A percentile compares a stretch with the other conserved stretches of the same genome.
Evolutionary conservation across 2,329 filamentous ascomycete genomes (phyloP).

Genomic region (Cytospora chrysosperma): DNA sequence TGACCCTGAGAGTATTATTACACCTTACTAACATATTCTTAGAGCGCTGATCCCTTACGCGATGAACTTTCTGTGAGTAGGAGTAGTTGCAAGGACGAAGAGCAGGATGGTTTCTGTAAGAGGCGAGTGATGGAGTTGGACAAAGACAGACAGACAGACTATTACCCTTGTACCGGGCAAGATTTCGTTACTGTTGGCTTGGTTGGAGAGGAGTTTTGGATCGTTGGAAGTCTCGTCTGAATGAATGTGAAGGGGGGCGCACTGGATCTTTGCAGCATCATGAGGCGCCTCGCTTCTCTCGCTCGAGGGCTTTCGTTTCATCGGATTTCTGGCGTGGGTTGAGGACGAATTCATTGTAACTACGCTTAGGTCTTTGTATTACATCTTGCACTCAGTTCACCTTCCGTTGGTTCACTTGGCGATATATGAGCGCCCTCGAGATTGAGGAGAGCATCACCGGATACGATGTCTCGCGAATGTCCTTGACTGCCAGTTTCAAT

Average conservation of each 20-base stretch:
- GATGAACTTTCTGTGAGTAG: slow-evolving; percentile 48
- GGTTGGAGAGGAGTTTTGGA: slow-evolving; percentile 21
- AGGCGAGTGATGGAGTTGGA: slow-evolving; percentile 1
- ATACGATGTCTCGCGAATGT: neutral
- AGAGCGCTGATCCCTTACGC: slow-evolving; percentile 52
- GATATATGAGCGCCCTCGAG: neutral
- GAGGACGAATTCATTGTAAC: slow-evolving; percentile 17
- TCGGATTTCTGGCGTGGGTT: slow-evolving; percentile 10
- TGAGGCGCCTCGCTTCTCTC: slow-evolving; percentile 5
- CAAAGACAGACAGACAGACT: slow-evolving; percentile 10
- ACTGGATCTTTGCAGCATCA: slow-evolving; percentile 3
- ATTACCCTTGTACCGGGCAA: slow-evolving; percentile 8
- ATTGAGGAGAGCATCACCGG: neutral
- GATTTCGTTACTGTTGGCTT: slow-evolving; percentile 19
- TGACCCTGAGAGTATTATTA: neutral
- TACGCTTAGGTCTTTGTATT: slow-evolving; percentile 18
- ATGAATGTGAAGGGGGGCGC: neutral
- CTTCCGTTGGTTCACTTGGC: neutral
- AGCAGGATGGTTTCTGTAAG: neutral
- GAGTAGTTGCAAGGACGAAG: neutral
- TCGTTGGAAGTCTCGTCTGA: slow-evolving; percentile 10
- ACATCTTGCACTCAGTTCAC: neutral
- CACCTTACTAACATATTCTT: slow-evolving; percentile 21
- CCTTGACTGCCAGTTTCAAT: neutral
- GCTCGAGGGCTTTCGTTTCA: slow-evolving; percentile 11